Percentiles rank a stretch among this genome's conserved stretches.
Evolutionary conservation across 257 asterid species (phyloP).

Genomic region (Salvia miltiorrhiza): DNA sequence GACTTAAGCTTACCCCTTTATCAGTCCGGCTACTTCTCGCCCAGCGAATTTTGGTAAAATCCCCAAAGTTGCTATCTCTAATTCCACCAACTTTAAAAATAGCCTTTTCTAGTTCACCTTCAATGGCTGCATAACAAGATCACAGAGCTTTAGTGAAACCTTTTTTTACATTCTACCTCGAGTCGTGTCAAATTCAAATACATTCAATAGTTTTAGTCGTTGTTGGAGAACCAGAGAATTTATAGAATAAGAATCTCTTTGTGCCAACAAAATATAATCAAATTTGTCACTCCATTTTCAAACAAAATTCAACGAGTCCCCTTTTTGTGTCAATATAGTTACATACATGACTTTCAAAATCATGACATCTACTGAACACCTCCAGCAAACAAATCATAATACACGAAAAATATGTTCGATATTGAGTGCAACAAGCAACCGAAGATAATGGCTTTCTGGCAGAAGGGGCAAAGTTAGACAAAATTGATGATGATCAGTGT

Average conservation of each 20-base stretch:
- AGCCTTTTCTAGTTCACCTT: conserved; percentile 90
- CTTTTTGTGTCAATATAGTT: neutral
- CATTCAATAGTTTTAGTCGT: neutral
- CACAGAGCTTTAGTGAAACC: conserved; percentile 28
- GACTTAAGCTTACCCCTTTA: conserved; percentile 72
- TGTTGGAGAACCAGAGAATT: neutral
- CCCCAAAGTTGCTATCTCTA: conserved; percentile 80
- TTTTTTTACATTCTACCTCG: conserved; percentile 1
- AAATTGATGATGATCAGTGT: neutral
- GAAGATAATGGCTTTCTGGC: neutral
- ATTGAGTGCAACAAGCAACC: neutral
- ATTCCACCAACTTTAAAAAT: conserved; percentile 87
- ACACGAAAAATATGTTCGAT: neutral
- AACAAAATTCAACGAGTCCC: neutral
- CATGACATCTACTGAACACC: neutral
- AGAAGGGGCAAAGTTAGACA: neutral
- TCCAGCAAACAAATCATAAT: neutral
- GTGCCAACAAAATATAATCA: neutral
- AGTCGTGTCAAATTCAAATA: conserved; percentile 5
- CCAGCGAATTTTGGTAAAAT: conserved; percentile 84
- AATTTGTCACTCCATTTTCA: neutral
- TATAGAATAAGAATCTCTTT: neutral
- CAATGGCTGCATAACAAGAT: conserved; percentile 62
- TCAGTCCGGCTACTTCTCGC: conserved; percentile 98
- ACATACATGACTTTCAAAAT: neutral